Evolutionary conservation across 352 stramenopile genomes (phyloP).

Genomic region (Phytophthora meadii): DNA sequence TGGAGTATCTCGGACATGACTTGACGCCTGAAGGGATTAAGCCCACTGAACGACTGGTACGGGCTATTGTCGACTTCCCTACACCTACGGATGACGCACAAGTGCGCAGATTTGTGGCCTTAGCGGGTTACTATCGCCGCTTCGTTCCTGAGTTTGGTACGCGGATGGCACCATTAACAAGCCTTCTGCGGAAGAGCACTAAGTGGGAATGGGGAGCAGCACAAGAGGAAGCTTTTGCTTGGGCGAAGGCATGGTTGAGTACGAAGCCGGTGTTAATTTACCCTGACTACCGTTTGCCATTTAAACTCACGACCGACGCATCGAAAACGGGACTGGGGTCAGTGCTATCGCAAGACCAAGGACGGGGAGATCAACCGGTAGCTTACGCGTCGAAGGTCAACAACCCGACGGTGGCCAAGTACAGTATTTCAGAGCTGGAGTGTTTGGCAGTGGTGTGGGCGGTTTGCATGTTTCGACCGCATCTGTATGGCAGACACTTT

Average conservation of each 20-base stretch:
- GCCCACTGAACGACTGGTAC: neutral
- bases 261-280: conserved; percentile 14
- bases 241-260: conserved; percentile 17
- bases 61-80: conserved; percentile 11
- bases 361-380: conserved; percentile 2
- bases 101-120: conserved; percentile 29
- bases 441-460: no score
- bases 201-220: conserved; percentile 27
- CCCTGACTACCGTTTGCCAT: conserved; percentile 42
- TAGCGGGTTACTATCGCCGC: conserved; percentile 33
- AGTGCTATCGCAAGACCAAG: conserved; percentile 29
- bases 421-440: neutral
- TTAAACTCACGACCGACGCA: conserved; percentile 34
- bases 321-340: conserved; percentile 24
- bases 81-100: conserved; percentile 10
- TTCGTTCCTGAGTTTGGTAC: conserved; percentile 28
- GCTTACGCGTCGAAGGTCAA: conserved; percentile 34
- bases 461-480: no score
- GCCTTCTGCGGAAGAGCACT: conserved; percentile 21
- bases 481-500: no score
- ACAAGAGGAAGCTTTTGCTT: conserved; percentile 26
- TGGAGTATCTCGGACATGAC: conserved; percentile 38
- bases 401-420: conserved; percentile 22
- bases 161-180: conserved; percentile 22
- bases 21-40: conserved; percentile 14